A percentile compares a stretch with the other conserved stretches of the same genome.
These are phyloP conservation scores for Usnea hakonensis DNA, from an alignment of 495 filamentous ascomycete species.

Conservation along the genomic window DNA sequence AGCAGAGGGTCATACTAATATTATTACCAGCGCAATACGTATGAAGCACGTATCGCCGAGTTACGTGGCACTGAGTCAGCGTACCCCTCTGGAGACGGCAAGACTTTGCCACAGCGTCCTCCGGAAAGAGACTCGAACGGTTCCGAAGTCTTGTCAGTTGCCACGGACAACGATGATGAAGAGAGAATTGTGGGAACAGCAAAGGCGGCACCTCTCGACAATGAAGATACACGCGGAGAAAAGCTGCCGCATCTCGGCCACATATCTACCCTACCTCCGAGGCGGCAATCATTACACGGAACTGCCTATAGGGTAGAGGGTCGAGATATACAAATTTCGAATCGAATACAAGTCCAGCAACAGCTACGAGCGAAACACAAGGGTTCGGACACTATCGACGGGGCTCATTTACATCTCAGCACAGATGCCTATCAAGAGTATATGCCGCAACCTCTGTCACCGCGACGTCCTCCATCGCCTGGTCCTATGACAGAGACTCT, in stretches of 20 bases:
- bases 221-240: neutral
- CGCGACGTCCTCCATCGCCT: conserved; percentile 34
- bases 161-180: conserved; percentile 43
- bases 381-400: conserved; percentile 1
- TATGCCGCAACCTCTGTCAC: conserved; percentile 62
- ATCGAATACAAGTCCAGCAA: conserved; percentile 35
- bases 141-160: conserved; percentile 36
- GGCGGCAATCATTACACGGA: conserved; percentile 33
- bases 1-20: conserved; percentile 15
- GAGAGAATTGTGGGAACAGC: conserved; percentile 20
- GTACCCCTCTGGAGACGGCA: conserved; percentile 48
- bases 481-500: conserved; percentile 18
- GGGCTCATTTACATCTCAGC: conserved; percentile 30
- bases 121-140: conserved; percentile 59
- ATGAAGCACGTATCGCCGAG: conserved; percentile 79
- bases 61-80: conserved; percentile 60
- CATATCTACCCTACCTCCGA: conserved; percentile 30
- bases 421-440: conserved; percentile 41
- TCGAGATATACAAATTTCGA: conserved; percentile 34
- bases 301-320: conserved; percentile 21
- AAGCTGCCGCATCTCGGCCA: conserved; percentile 13
- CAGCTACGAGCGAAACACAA: conserved; percentile 3
- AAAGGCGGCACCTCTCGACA: conserved; percentile 22
- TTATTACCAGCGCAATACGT: conserved; percentile 60
- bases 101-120: conserved; percentile 71